Conservation (phyloP, 345 rosid genomes). For the Trapa incisa region DNA sequence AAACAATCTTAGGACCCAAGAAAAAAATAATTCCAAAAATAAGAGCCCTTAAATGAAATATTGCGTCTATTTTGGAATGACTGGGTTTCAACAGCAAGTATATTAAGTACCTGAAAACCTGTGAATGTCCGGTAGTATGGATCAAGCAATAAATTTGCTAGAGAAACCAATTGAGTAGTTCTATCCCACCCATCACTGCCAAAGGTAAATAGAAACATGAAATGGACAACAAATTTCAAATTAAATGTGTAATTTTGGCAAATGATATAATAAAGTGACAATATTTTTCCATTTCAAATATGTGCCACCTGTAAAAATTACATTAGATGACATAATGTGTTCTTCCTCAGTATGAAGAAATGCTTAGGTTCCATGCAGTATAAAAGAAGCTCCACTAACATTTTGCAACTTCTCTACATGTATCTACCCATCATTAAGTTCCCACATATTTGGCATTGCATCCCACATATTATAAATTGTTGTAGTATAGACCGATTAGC, state of each 20-base stretch:
- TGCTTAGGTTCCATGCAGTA: background rate
- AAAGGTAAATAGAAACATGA: background rate
- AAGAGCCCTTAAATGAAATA: background rate
- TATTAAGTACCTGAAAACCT: constrained; percentile 78
- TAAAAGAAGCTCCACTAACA: background rate
- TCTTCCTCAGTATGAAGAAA: background rate
- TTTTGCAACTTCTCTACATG: background rate
- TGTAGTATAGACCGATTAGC: background rate
- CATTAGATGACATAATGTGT: background rate
- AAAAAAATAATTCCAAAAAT: background rate
- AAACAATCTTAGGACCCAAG: background rate
- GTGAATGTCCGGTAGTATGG: constrained; percentile 54
- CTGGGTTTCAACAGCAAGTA: background rate
- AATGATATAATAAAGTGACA: background rate
- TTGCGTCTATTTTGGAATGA: background rate
- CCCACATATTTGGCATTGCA: constrained; percentile 1
- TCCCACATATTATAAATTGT: background rate
- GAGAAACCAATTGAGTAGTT: constrained; percentile 91
- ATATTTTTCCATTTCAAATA: background rate
- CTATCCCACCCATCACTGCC: constrained; percentile 99
- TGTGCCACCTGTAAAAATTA: background rate
- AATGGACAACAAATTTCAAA: background rate
- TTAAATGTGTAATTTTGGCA: background rate
- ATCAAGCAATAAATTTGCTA: constrained; percentile 83
- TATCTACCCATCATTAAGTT: background rate